Base-by-base conservation (phyloP, 2,329 filamentous ascomycete genomes). In the Fusarium odoratissimum region DNA sequence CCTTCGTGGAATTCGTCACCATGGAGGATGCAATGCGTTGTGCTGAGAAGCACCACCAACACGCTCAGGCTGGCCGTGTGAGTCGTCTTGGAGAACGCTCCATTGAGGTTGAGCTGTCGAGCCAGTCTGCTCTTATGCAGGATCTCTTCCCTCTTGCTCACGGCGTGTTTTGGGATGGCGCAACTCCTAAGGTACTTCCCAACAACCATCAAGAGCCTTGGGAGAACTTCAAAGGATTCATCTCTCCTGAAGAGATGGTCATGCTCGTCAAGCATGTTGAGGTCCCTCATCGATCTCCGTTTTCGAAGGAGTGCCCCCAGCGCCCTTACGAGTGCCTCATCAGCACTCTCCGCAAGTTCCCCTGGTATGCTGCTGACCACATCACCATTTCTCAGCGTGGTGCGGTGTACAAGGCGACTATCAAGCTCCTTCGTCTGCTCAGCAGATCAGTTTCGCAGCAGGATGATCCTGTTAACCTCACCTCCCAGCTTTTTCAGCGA, bases 311-410 rank as follows among this genome's bases (percentile, higher is more conserved):
- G 31, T 91, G 89, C 72, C 89, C 90, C 0, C 90, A 92, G 80
- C 87, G 91, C 19, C 87, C 90, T 4, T 92, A 88, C 62, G 91
- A 92, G 81, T 90, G 86, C 77, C 83, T 92, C 75, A 90, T 92
- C 73, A 91, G 88, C 77, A 91, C 88, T 2, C 77, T 90, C 41
- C 86, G 85, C 67, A 90, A 92, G 82, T 85, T 91, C 46, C 91
- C 91, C 0, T 92, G 91, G 91, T 85, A 88, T 66, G 84, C 85
- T 78, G 84, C 89, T 3, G 80, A 88, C 6, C 74, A 83, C 59
- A 88, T 92, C 81, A 91, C 88, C 12, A 82, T 91, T 51, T 81
- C 83, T 61, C 86, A 92, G 78, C 88, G 90, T 2, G 80, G 86
- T 46, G 80, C 83, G 12, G 81, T 91, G 31, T 90, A 86, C 75